Evolutionary conservation across 2,329 filamentous ascomycete genomes (phyloP).

Genomic region (Neonectria hederae): DNA sequence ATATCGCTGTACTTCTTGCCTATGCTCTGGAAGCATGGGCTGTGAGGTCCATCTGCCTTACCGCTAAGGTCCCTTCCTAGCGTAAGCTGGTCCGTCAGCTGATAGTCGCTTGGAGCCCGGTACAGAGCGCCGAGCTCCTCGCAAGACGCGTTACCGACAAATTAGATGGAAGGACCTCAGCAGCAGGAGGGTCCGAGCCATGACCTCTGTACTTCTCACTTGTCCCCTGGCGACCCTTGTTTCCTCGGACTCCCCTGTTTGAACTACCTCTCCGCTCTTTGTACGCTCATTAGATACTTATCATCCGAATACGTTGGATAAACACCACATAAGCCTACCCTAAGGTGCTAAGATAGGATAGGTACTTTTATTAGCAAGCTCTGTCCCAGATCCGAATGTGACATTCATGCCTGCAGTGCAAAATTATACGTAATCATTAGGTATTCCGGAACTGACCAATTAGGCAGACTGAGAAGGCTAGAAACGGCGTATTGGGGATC

Average conservation of each 20-base stretch:
- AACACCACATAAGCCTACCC: neutral
- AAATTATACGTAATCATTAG: too few relatives aligned
- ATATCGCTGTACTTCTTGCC: conserved; percentile 31
- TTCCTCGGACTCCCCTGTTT: neutral
- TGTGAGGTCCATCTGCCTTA: neutral
- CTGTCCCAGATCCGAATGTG: neutral
- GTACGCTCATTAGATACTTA: neutral
- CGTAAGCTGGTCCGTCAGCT: neutral
- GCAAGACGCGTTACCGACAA: neutral
- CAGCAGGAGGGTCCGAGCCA: neutral
- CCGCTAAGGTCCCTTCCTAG: neutral
- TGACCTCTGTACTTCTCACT: neutral
- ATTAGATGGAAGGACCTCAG: neutral
- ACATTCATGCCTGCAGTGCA: too few relatives aligned
- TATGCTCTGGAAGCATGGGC: conserved; percentile 21
- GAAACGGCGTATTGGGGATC: too few relatives aligned
- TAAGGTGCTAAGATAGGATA: neutral
- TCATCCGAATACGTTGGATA: neutral
- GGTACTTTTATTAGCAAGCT: neutral
- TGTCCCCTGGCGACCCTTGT: neutral
- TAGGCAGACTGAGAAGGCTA: too few relatives aligned
- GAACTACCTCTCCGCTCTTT: neutral
- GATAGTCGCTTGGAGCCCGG: neutral
- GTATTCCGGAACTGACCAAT: too few relatives aligned
- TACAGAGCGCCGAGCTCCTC: neutral